Evolutionary conservation across 2,329 filamentous ascomycete genomes (phyloP), one percentile per base, ranked within the genome.

Genomic region (Hypoxylon sp.): DNA sequence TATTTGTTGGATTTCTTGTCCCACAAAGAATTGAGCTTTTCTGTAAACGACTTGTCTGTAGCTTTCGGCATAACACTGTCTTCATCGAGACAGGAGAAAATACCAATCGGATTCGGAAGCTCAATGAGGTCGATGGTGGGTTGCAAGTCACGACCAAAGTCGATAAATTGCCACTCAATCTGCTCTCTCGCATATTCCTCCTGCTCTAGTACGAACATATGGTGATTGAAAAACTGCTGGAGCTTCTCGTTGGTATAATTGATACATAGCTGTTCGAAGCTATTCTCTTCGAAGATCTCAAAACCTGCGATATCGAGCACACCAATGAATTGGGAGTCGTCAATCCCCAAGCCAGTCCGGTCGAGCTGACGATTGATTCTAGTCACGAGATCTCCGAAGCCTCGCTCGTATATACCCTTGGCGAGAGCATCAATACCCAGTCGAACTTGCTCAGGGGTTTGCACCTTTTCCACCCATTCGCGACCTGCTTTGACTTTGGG

Each of bases 211-310:
- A 99, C 95, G 74, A 99, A 99, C 95, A 99, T 99, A 81, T 99
- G 96, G 76, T 99, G 95, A 73, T 99, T 99, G 86, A 99, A 99
- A 78, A 99, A 99, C 71, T 99, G 95, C 74, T 99, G 95, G 6
- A 99, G 87, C 78, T 97, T 99, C 78, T 99, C 95, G 79, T 99
- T 99, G 65, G 96, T 98, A 79, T 99, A 99, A 79, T 99, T 99
- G 85, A 99, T 99, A 82, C 95, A 99, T 5, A 99, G 85, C 78
- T 99, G 95, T 77, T 99, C 95, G 73, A 99, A 99, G 81, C 94
- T 97, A 81, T 99, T 99, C 73, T 92, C 87, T 71, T 99, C 94
- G 72, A 99, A 99, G 62, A 99, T 99, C 75, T 99, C 95, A 78
- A 99, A 99, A 64, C 95, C 95, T 68, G 96, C 96, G 78, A 99